A percentile compares a stretch with the other conserved stretches of the same genome.
Conservation (phyloP, 2,329 filamentous ascomycete species). For the Dothideomycetes sp. region DNA sequence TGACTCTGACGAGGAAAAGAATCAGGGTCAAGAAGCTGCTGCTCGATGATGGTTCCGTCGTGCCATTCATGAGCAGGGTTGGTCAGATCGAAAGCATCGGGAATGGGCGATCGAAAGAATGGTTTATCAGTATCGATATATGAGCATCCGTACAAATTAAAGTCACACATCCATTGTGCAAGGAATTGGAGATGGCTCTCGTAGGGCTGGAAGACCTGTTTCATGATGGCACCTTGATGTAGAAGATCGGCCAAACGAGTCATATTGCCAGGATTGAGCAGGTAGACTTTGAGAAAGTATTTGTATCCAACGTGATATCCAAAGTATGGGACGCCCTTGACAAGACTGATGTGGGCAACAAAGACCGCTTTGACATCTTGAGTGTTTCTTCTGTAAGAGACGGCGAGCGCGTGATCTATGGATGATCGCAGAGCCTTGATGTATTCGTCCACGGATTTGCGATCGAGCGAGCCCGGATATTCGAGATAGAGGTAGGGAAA, state of each 20-base stretch:
- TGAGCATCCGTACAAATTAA: slow-evolving; percentile 89
- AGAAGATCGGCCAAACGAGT: slow-evolving; percentile 80
- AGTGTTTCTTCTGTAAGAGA: slow-evolving; percentile 71
- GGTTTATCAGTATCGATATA: slow-evolving; percentile 68
- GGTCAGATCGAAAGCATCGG: slow-evolving; percentile 55
- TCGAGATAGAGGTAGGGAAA: slow-evolving; percentile 94
- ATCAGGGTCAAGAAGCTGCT: slow-evolving; percentile 52
- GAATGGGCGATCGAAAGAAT: slow-evolving; percentile 67
- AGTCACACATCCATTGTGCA: slow-evolving; percentile 96
- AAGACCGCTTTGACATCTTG: slow-evolving; percentile 61
- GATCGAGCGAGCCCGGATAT: slow-evolving; percentile 58
- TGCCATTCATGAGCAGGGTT: slow-evolving; percentile 66
- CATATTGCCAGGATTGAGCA: slow-evolving; percentile 80
- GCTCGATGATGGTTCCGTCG: slow-evolving; percentile 55
- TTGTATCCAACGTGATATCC: slow-evolving; percentile 89
- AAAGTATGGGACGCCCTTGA: slow-evolving; percentile 92
- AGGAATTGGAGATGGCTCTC: slow-evolving; percentile 90
- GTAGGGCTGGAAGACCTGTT: slow-evolving; percentile 76
- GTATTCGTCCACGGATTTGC: slow-evolving; percentile 56
- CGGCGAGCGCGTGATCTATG: slow-evolving; percentile 80
- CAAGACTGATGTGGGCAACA: slow-evolving; percentile 81
- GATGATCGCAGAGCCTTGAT: slow-evolving; percentile 72
- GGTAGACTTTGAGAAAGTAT: slow-evolving; percentile 88
- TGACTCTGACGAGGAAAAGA: slow-evolving; percentile 70
- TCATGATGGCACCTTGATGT: slow-evolving; percentile 79